phyloP scores from a whole-genome alignment of 2,329 filamentous ascomycete species.

The Stylonectria norvegica region DNA sequence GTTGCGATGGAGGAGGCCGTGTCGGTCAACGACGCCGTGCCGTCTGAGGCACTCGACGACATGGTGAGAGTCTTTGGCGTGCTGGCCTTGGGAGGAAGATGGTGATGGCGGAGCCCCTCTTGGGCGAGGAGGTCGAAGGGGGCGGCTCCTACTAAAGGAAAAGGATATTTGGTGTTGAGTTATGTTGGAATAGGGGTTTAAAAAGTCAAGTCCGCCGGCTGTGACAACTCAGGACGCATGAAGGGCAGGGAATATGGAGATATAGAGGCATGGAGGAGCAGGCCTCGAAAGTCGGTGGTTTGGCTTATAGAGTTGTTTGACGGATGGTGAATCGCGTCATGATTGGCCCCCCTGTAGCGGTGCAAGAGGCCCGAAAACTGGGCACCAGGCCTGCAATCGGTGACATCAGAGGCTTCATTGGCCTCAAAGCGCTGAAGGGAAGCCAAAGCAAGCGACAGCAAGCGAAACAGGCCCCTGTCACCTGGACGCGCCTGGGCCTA shows the following conservation, averaged over 20 bases:
- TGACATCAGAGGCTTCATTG: slow-evolving; percentile 39
- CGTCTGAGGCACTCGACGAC: slow-evolving; percentile 7
- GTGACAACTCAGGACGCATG: slow-evolving; percentile 2
- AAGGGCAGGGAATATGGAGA: slow-evolving; percentile 1
- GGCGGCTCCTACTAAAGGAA: background rate
- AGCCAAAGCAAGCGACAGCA: too few species aligned
- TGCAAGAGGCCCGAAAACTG: slow-evolving; percentile 10
- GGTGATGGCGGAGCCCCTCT: slow-evolving; percentile 7
- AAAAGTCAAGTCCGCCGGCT: too few species aligned
- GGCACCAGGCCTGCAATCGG: slow-evolving; percentile 17
- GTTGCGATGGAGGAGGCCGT: slow-evolving; percentile 16
- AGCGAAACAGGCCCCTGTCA: slow-evolving; percentile 23
- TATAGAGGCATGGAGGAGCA: slow-evolving; percentile 2
- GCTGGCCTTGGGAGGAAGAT: background rate
- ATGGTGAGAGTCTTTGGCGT: slow-evolving; percentile 4
- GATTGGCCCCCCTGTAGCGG: slow-evolving; percentile 3
- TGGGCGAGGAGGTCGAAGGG: slow-evolving; percentile 8
- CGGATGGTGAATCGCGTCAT: slow-evolving; percentile 1
- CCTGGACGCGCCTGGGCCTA: too few species aligned
- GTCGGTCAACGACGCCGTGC: slow-evolving; percentile 18
- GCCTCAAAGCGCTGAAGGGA: too few species aligned
- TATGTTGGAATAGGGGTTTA: too few species aligned
- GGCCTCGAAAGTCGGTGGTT: slow-evolving; percentile 7
- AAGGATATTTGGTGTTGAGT: slow-evolving; percentile 2
- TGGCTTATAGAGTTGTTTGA: slow-evolving; percentile 16